Evolutionary conservation across 495 filamentous ascomycete species (phyloP).

Genomic region (Articulospora tetracladia): DNA sequence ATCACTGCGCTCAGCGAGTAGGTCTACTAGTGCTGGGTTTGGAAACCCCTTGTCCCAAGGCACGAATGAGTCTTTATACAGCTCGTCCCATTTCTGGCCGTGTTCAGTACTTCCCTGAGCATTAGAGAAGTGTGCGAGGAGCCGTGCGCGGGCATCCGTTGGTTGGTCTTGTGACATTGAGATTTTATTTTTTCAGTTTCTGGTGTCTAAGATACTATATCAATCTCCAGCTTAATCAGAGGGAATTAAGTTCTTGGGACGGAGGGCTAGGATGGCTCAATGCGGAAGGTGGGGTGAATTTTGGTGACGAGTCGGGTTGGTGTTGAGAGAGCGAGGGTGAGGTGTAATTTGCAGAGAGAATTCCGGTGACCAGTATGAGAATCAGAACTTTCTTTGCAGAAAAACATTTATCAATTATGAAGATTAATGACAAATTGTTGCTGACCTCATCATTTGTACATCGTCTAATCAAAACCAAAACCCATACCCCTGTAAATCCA

Average conservation of each 20-base stretch:
- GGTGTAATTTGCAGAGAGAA: no score
- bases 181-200: neutral
- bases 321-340: no score
- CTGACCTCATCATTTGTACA: no score
- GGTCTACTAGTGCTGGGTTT: constrained; percentile 63
- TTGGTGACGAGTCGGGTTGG: neutral
- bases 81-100: constrained; percentile 51
- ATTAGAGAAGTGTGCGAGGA: constrained; percentile 28
- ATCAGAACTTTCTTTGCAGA: no score
- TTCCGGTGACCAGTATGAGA: no score
- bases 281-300: neutral
- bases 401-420: no score
- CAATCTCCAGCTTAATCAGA: no score
- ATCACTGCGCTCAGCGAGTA: constrained; percentile 40
- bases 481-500: neutral
- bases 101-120: constrained; percentile 25
- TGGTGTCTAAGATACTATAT: no score
- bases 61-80: constrained; percentile 59
- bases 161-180: constrained; percentile 15
- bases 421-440: neutral
- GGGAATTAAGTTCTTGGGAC: no score
- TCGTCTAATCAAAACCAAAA: no score
- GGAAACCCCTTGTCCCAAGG: constrained; percentile 68
- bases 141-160: constrained; percentile 24
- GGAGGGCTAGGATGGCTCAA: neutral